These are phyloP conservation scores for Fusarium subglutinans DNA, from an alignment of 2,329 filamentous ascomycete genomes.

Conservation along the genomic window DNA sequence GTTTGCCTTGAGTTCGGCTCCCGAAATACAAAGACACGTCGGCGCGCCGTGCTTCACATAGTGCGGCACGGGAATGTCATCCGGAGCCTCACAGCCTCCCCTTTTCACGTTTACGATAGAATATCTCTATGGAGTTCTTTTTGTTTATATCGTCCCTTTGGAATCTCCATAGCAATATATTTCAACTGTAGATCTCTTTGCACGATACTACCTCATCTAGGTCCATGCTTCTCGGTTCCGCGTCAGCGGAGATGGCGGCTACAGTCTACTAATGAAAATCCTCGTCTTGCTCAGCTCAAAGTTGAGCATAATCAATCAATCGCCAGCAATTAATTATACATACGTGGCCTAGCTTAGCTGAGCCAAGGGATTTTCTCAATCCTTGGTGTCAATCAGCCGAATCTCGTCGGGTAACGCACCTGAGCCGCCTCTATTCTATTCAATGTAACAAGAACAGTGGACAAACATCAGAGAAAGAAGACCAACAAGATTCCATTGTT, in stretches of 20 bases:
- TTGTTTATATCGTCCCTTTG: not conserved
- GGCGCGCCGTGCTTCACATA: slow-evolving; percentile 18
- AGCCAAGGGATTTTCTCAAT: slow-evolving; percentile 4
- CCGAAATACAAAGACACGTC: not conserved
- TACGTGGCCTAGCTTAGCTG: not conserved
- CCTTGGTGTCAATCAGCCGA: slow-evolving; percentile 29
- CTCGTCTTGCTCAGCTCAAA: not conserved
- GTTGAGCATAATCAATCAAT: slow-evolving; percentile 5
- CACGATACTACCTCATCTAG: slow-evolving; percentile 22
- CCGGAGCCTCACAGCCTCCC: slow-evolving; percentile 16
- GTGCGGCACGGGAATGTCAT: slow-evolving; percentile 18
- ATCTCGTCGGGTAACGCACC: not conserved
- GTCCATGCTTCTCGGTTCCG: slow-evolving; percentile 12
- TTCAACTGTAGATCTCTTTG: slow-evolving; percentile 14
- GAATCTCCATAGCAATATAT: slow-evolving; percentile 2
- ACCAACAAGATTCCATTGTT: not conserved
- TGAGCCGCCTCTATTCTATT: not conserved
- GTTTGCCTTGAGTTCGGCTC: not conserved
- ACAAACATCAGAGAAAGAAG: not conserved
- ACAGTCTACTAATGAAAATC: slow-evolving; percentile 5
- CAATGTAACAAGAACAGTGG: not conserved
- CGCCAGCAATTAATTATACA: not conserved
- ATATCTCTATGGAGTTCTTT: not conserved
- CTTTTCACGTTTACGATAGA: not conserved
- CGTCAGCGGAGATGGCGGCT: slow-evolving; percentile 1